Base-by-base conservation (phyloP, 305 asterid genomes). In the Salvia sclarea region DNA sequence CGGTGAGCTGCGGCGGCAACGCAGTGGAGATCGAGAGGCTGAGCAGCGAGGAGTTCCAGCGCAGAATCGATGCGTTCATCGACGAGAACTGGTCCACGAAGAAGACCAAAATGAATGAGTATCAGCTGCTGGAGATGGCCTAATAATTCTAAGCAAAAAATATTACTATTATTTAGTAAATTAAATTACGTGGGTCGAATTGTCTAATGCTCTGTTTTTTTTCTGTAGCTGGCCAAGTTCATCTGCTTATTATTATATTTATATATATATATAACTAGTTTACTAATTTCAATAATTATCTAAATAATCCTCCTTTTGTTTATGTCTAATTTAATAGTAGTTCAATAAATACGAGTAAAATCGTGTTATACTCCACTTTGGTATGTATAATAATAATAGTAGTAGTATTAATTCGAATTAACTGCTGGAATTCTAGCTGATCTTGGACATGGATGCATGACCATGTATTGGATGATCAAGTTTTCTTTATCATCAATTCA, bases 21-120 rank as follows among this genome's bases (percentile, higher is more conserved):
- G 55, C 81, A 71, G 75, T 73, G 71, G 78, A 71, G 66, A 76
- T 80, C 0, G 92, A 92, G 58, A 80, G 66, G 40, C 72, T 92
- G 21, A 90, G 93, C 72, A 80, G 69, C 56, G 97, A 90, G 33
- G 98, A 92, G 14, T 92, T 92, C 43, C 87, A 76, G 76, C 87
- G 74, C 18, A 78, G 82, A 0, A 78, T 92, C 4, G 98, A 90
- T 1, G 87, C 80, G 0, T 85, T 85, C 80, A 90, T 92, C 37
- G 68, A 75, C 45, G 75, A 74, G 37, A 84, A 81, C 64, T 87
- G 86, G 79, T 37, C 20, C 68, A 82, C 78, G 57, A 82, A 71
- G 75, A 68, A 67, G 69, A 68, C 67, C 1, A 67, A 61, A 63
- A 30, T 50, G n/a, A n/a, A n/a, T n/a, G n/a, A n/a, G n/a, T n/a